Evolutionary conservation across 805 yeast species (phyloP).

Genomic region (Suhomyces sp.): DNA sequence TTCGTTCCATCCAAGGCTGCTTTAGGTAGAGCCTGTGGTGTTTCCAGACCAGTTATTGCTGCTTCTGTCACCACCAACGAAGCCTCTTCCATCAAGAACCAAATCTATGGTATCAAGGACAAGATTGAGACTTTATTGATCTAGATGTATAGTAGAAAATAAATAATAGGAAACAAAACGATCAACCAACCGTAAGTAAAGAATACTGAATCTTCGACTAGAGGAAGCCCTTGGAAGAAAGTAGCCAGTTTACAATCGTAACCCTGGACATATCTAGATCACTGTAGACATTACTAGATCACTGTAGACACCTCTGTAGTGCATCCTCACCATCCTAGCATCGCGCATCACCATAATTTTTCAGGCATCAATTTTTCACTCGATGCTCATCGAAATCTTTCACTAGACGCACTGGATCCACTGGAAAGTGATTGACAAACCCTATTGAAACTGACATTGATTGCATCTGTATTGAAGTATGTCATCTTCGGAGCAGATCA

Average conservation of each 20-base stretch:
- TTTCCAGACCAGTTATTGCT: slow-evolving; percentile 98
- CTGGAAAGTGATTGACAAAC: background rate
- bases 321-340: background rate
- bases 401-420: background rate
- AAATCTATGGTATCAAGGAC: slow-evolving; percentile 96
- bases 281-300: too few species aligned
- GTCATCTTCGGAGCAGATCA: slow-evolving; percentile 40
- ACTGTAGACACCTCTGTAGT: too few species aligned
- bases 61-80: slow-evolving; percentile 98
- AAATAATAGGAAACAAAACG: background rate
- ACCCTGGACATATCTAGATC: too few species aligned
- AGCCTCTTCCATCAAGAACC: slow-evolving; percentile 95
- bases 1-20: slow-evolving; percentile 98
- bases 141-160: slow-evolving; percentile 32
- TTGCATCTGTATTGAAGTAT: background rate
- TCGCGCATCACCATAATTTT: background rate
- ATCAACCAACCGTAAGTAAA: background rate
- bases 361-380: background rate
- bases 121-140: slow-evolving; percentile 97
- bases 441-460: background rate
- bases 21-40: slow-evolving; percentile 99
- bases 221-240: too few species aligned
- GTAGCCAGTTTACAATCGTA: too few species aligned
- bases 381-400: background rate
- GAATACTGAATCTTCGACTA: too few species aligned